Base-by-base conservation (phyloP, 2,329 filamentous ascomycete species). In the Alternaria viburni region DNA sequence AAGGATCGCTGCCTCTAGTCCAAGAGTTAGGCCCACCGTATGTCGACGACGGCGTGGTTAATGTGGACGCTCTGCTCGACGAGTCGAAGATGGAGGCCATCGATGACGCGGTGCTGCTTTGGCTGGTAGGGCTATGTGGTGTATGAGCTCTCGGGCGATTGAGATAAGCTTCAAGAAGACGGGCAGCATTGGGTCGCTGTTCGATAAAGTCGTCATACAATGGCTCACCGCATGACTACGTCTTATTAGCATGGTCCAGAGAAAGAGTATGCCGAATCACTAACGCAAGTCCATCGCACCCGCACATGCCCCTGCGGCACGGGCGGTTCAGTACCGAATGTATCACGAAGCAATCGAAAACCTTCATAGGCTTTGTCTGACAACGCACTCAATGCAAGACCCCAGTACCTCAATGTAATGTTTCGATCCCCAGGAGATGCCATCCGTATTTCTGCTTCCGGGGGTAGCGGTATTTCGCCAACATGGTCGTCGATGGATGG, bases 201-300 rank as follows among this genome's bases (percentile, higher is more conserved):
- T 82, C 80, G 49, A 77, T 67, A 52, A 78, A 81, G 66, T 82
- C 80, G 54, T 82, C 80, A 58, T 80, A 77, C 7, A 81, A 67
- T 3, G 66, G 45, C 23, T 76, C 70, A 19, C 78, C 78, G 51
- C 77, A 80, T 17, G 71, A 68, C 75, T 78, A 25, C 10, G 21
- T 3, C 1, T 4, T 10, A 46, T 67, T 50, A 68, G 64, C 13
- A 57, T 17, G 10, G 25, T 44, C 7, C 25, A 21, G 11, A 11
- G 25, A 11, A 17, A 43, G 10, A 17, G 4, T 30, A 10, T 26
- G 41, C 11, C 17, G 11, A 19, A 1, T 8, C 10, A 67, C 73
- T 68, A 65, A 77, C 75, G 62, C 78, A 80, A 43, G 68, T 77
- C 78, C 77, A 80, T 23, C 76, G 71, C 19, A 80, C 75, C 11